These are phyloP conservation scores for Trichoderma brevicompactum DNA, from an alignment of 2,329 filamentous ascomycete species.

Conservation along the genomic window DNA sequence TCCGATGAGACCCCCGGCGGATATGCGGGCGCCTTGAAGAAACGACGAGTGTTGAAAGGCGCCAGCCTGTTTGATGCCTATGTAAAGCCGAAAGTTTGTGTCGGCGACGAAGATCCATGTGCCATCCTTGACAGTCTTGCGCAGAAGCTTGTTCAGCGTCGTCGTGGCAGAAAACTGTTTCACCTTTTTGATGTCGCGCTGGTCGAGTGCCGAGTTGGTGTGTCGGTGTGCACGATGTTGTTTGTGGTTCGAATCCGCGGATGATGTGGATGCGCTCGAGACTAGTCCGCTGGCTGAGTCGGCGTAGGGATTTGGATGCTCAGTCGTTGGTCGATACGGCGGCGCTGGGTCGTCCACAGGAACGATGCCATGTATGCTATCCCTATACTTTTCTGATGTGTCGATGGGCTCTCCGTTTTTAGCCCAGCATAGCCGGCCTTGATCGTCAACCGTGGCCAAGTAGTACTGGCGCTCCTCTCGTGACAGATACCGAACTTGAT, in stretches of 20 bases:
- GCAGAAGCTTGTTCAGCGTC: conserved; percentile 77
- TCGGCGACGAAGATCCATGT: conserved; percentile 95
- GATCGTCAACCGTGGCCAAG: conserved; percentile 72
- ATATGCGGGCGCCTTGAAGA: conserved; percentile 78
- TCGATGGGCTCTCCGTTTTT: conserved; percentile 80
- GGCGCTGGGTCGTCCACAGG: conserved; percentile 64
- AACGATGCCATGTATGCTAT: conserved; percentile 78
- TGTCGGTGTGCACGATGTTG: conserved; percentile 67
- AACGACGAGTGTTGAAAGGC: conserved; percentile 93
- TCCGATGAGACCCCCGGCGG: conserved; percentile 82
- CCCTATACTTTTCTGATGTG: conserved; percentile 74
- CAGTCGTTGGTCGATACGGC: conserved; percentile 26
- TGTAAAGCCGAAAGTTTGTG: conserved; percentile 81
- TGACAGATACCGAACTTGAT: conserved; percentile 82
- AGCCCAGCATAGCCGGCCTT: conserved; percentile 82
- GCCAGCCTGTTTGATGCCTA: conserved; percentile 87
- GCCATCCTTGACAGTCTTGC: conserved; percentile 80
- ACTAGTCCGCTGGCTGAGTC: not conserved
- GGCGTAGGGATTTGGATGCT: conserved; percentile 19
- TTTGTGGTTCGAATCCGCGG: conserved; percentile 53
- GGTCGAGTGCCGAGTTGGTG: conserved; percentile 63
- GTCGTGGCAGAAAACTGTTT: conserved; percentile 72
- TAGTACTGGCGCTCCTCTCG: conserved; percentile 82
- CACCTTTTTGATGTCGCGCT: conserved; percentile 58
- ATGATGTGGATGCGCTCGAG: conserved; percentile 30